Percentiles rank a stretch among this genome's conserved stretches.
These are phyloP conservation scores for Verticillium nubilum DNA, from an alignment of 2,329 filamentous ascomycete species.

Conservation along the genomic window DNA sequence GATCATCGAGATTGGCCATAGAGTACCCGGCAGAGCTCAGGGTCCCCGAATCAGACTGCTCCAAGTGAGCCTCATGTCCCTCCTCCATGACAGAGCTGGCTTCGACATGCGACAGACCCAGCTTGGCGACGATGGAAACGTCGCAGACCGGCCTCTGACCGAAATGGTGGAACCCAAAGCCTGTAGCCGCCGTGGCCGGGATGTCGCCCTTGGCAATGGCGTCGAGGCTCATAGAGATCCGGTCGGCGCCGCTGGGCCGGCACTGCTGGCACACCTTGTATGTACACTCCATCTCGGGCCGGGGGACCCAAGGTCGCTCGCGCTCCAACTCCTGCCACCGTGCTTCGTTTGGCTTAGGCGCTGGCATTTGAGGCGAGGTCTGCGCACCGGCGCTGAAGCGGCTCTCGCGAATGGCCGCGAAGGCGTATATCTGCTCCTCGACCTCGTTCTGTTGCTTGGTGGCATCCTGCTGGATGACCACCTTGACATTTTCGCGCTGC, in stretches of 20 bases:
- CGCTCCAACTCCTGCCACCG: slow-evolving; percentile 3
- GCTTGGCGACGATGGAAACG: slow-evolving; percentile 28
- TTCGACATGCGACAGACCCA: slow-evolving; percentile 26
- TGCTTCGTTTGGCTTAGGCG: neutral
- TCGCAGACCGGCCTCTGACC: slow-evolving; percentile 37
- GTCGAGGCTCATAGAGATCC: slow-evolving; percentile 44
- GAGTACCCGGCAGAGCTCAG: neutral
- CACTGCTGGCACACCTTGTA: slow-evolving; percentile 46
- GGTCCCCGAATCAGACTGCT: neutral
- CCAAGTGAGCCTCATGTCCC: neutral
- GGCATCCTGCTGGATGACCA: neutral
- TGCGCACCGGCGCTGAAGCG: neutral
- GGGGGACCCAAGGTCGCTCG: slow-evolving; percentile 31
- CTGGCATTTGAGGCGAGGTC: neutral
- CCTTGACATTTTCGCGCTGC: slow-evolving; percentile 43
- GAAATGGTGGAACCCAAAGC: slow-evolving; percentile 45
- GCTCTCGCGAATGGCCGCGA: neutral
- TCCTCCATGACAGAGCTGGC: neutral
- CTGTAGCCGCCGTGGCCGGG: slow-evolving; percentile 40
- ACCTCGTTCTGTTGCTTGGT: neutral
- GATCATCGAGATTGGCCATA: neutral
- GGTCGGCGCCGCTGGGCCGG: slow-evolving; percentile 34
- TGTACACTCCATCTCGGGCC: slow-evolving; percentile 37
- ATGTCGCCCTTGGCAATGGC: slow-evolving; percentile 44
- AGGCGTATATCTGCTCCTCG: neutral